Conservation (phyloP, 306 rosid genomes). For the Vigna trinervia region DNA sequence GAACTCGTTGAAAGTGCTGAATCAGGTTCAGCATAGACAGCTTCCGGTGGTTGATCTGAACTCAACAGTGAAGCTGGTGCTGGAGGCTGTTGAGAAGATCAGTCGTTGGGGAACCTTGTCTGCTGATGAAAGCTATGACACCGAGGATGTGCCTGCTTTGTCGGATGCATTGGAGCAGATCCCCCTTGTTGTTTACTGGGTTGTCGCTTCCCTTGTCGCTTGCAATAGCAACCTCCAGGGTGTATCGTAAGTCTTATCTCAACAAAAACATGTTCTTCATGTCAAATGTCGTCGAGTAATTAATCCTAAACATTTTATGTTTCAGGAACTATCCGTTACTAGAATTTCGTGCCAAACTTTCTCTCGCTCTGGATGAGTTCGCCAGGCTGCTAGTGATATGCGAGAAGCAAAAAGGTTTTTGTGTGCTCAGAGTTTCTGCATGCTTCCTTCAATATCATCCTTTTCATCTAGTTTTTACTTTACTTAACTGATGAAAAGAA, state of each 20-base stretch:
- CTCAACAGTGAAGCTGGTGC: neutral
- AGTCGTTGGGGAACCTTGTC: conserved; percentile 44
- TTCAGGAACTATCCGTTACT: conserved; percentile 1
- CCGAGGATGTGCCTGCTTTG: conserved; percentile 19
- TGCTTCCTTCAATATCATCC: neutral
- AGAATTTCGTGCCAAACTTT: conserved; percentile 15
- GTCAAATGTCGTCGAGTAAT: neutral
- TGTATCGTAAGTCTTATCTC: neutral
- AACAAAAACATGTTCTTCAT: neutral
- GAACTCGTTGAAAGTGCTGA: conserved; percentile 21
- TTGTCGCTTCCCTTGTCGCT: conserved; percentile 25
- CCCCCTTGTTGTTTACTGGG: conserved; percentile 37
- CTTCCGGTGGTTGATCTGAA: neutral
- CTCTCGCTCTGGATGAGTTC: neutral
- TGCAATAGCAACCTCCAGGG: neutral
- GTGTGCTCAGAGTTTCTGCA: neutral
- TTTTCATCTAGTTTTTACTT: neutral
- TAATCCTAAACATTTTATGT: neutral
- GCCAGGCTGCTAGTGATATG: neutral
- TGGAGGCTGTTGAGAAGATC: conserved; percentile 49
- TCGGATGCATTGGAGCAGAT: conserved; percentile 21
- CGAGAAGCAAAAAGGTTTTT: conserved; percentile 21
- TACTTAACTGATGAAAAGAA: neutral
- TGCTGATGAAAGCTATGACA: neutral
- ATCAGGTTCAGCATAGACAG: conserved; percentile 16